These are phyloP conservation scores for Solanum ahanhuiri DNA, from an alignment of 257 asterid species.

Conservation along the genomic window DNA sequence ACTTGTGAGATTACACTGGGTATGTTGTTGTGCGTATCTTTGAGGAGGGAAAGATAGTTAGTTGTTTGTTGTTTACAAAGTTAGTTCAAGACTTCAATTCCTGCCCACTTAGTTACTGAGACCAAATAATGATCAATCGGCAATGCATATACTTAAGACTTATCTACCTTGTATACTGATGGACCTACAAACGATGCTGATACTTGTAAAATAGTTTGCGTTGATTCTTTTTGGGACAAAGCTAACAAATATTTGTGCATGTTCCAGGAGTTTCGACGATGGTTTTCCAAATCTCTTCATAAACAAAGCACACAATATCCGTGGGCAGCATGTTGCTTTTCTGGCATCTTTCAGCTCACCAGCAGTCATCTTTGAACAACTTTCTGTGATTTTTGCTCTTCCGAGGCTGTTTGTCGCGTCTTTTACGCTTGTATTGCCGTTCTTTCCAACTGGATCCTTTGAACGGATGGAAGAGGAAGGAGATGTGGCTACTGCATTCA, in stretches of 20 bases:
- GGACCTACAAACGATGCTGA: background rate
- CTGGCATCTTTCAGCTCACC: conserved; percentile 95
- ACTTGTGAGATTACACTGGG: background rate
- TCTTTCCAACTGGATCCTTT: conserved; percentile 90
- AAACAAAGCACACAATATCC: conserved; percentile 78
- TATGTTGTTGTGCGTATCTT: background rate
- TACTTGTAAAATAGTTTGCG: background rate
- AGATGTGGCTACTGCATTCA: conserved; percentile 91
- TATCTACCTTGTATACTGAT: background rate
- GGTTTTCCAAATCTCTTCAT: conserved; percentile 94
- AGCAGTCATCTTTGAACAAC: conserved; percentile 83
- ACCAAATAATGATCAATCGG: background rate
- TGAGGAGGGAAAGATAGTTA: background rate
- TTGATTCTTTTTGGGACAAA: background rate
- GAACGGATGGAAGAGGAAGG: conserved; percentile 97
- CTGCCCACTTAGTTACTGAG: background rate
- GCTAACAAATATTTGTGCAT: background rate
- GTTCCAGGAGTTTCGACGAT: conserved; percentile 79
- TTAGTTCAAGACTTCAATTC: background rate
- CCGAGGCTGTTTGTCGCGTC: conserved; percentile 89
- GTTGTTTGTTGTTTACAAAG: background rate
- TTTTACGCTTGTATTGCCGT: conserved; percentile 68
- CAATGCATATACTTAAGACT: background rate
- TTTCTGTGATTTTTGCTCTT: conserved; percentile 89
- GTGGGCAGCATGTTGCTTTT: conserved; percentile 86